These are phyloP conservation scores for Escallonia herrerae DNA, from an alignment of 129 eudicot species.

Conservation along the genomic window DNA sequence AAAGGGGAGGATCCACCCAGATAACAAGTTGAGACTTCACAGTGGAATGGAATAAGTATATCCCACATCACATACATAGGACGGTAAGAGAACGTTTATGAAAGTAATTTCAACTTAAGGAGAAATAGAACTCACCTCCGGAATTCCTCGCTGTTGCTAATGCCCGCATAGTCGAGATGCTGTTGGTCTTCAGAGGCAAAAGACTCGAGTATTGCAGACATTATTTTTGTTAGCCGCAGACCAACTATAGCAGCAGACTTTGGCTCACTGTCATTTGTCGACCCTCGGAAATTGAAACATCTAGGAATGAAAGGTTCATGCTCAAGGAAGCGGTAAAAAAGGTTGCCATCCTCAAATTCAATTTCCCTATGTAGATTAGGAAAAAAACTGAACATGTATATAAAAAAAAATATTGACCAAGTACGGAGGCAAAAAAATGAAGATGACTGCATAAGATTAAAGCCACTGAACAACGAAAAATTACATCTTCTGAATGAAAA, in stretches of 20 bases:
- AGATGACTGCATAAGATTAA: too few relatives aligned
- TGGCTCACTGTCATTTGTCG: conserved; percentile 73
- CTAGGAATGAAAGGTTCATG: conserved; percentile 77
- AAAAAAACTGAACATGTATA: not conserved
- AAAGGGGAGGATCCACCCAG: too few relatives aligned
- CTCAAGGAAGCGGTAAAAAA: conserved; percentile 80
- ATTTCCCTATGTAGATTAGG: conserved; percentile 41
- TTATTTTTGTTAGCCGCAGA: conserved; percentile 57
- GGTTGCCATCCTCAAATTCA: conserved; percentile 81
- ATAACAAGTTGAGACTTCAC: too few relatives aligned
- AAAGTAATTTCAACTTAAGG: not conserved
- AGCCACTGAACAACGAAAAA: too few relatives aligned
- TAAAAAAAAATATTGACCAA: not conserved
- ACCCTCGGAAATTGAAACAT: conserved; percentile 78
- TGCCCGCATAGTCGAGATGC: conserved; percentile 63
- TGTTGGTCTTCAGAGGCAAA: conserved; percentile 74
- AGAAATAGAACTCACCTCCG: conserved; percentile 46
- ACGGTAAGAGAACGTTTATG: not conserved
- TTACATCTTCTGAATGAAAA: not conserved
- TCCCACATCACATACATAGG: too few relatives aligned
- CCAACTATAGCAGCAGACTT: conserved; percentile 46
- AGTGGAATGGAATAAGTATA: too few relatives aligned
- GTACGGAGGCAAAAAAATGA: too few relatives aligned
- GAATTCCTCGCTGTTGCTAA: conserved; percentile 96
- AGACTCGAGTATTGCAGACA: conserved; percentile 90